A percentile compares a stretch with the other conserved stretches of the same genome.
Evolutionary conservation across 2,329 filamentous ascomycete species (phyloP).

Genomic region (Ophiocordyceps polyrhachis-furcata): DNA sequence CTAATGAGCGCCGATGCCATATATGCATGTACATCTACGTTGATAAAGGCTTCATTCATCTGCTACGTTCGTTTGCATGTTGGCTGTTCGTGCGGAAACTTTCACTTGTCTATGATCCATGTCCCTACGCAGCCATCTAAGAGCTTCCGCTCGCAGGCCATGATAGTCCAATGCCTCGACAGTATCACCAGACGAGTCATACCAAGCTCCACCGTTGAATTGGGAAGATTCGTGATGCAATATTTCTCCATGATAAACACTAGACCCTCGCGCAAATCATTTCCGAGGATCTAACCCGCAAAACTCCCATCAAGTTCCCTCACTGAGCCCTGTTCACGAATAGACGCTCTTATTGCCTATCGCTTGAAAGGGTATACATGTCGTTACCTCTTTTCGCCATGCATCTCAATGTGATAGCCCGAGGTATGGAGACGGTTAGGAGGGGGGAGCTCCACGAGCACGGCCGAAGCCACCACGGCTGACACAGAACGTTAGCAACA

Average conservation of each 20-base stretch:
- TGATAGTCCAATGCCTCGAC: not conserved
- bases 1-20: too few relatives aligned
- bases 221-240: conserved; percentile 10
- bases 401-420: conserved; percentile 24
- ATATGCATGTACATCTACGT: too few relatives aligned
- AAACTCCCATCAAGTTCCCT: conserved; percentile 24
- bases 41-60: too few relatives aligned
- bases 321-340: conserved; percentile 21
- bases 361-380: conserved; percentile 28
- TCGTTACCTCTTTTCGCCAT: conserved; percentile 23
- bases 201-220: not conserved
- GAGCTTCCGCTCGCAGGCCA: too few relatives aligned
- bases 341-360: conserved; percentile 13
- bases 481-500: conserved; percentile 4
- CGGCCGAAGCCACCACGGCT: conserved; percentile 79
- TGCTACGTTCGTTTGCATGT: too few relatives aligned
- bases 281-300: conserved; percentile 28
- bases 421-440: conserved; percentile 29
- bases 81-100: too few relatives aligned
- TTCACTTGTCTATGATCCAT: not conserved
- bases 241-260: conserved; percentile 17
- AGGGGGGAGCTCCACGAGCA: conserved; percentile 55
- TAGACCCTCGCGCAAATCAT: conserved; percentile 28
- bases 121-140: not conserved
- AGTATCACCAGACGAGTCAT: not conserved